phyloP scores from a whole-genome alignment of 2,329 filamentous ascomycete species.

The Fusarium nygamai region DNA sequence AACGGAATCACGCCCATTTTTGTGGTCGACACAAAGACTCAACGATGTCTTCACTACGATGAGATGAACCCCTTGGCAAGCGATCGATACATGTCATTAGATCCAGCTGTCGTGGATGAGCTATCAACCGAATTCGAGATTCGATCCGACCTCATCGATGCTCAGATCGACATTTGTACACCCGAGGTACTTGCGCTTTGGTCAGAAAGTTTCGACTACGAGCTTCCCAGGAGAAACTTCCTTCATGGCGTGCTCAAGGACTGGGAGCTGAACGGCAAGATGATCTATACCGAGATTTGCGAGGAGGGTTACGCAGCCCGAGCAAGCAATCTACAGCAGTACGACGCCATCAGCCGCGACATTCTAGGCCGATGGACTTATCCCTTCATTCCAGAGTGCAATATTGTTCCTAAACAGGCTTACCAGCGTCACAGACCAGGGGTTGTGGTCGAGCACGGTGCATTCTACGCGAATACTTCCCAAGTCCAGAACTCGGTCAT shows the following conservation, averaged over 20 bases:
- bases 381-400: constrained; percentile 89
- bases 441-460: constrained; percentile 81
- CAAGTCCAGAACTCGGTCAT: constrained; percentile 77
- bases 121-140: constrained; percentile 80
- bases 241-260: constrained; percentile 94
- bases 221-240: constrained; percentile 87
- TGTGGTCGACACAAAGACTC: constrained; percentile 81
- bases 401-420: constrained; percentile 79
- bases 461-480: constrained; percentile 77
- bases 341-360: constrained; percentile 88
- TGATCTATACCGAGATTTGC: constrained; percentile 91
- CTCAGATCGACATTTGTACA: constrained; percentile 96
- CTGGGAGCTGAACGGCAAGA: constrained; percentile 95
- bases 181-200: constrained; percentile 94
- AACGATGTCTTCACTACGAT: constrained; percentile 92
- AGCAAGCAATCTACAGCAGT: constrained; percentile 86
- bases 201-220: constrained; percentile 98
- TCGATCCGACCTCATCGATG: constrained; percentile 89
- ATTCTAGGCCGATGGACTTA: constrained; percentile 89
- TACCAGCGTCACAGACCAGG: constrained; percentile 77
- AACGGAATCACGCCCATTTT: constrained; percentile 83
- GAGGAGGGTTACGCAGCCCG: constrained; percentile 86
- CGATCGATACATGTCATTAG: constrained; percentile 75
- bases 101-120: constrained; percentile 79
- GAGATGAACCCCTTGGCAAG: constrained; percentile 79